These are phyloP conservation scores for Phialophora macrospora DNA, from an alignment of 2,329 filamentous ascomycete genomes.

Conservation along the genomic window DNA sequence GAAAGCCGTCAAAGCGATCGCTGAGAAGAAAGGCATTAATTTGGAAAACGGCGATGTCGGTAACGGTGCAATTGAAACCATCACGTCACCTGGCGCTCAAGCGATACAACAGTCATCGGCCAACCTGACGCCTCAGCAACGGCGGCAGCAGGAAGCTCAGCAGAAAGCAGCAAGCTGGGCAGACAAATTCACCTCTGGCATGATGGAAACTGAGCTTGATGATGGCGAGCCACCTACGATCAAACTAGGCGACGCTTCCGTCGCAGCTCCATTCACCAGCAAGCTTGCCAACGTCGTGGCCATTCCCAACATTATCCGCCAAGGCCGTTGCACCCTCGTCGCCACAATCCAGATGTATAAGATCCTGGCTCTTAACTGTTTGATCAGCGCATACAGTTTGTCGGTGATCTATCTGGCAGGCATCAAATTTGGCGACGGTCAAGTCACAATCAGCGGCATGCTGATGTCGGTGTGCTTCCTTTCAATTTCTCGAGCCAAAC, in stretches of 20 bases:
- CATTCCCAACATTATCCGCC: constrained; percentile 96
- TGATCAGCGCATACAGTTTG: constrained; percentile 96
- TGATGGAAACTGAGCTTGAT: constrained; percentile 89
- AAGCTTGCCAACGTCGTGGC: constrained; percentile 97
- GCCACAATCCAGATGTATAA: constrained; percentile 99
- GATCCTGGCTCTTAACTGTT: constrained; percentile 94
- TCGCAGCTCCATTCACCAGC: constrained; percentile 95
- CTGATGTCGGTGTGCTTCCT: constrained; percentile 99
- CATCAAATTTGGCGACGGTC: constrained; percentile 98
- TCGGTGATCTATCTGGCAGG: constrained; percentile 96
- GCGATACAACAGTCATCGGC: constrained; percentile 58
- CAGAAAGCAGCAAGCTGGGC: constrained; percentile 78
- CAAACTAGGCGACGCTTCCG: constrained; percentile 95
- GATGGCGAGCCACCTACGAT: constrained; percentile 92
- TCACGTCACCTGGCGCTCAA: constrained; percentile 70
- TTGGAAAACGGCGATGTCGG: constrained; percentile 57
- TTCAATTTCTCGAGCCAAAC: constrained; percentile 95
- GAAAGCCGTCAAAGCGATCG: constrained; percentile 87
- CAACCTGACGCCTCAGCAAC: constrained; percentile 58
- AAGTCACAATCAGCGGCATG: constrained; percentile 98
- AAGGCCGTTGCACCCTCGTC: constrained; percentile 95
- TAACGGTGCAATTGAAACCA: constrained; percentile 61
- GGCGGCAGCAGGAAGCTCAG: constrained; percentile 62
- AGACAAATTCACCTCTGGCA: constrained; percentile 80
- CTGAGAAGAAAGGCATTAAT: constrained; percentile 69